Base-by-base conservation (phyloP, 1,284 basidiomycete genomes). In the Thecaphora thlaspeos region DNA sequence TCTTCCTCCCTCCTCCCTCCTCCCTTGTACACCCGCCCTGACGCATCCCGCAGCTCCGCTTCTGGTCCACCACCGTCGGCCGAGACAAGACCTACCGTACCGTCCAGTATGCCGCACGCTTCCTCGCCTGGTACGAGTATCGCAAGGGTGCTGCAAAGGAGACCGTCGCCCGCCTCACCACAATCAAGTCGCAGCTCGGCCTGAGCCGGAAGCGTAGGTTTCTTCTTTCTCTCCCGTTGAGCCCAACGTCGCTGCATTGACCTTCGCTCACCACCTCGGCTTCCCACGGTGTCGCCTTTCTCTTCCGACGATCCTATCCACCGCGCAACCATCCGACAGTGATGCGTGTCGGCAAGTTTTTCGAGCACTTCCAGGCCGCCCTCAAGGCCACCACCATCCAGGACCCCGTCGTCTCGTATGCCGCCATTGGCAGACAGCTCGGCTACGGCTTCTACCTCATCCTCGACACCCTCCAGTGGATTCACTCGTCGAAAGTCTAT, bases 311-410 rank as follows among this genome's bases (percentile, higher is more conserved):
- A 36, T 26, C 41, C n/a, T 46, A 23, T 51, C 12, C 22, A 18
- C 30, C 7, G 12, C 12, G 28, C 21, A 28, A 3, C 8, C 39
- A n/a, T n/a, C n/a, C 28, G 28, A 9, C 73, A 95, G 92, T 96
- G 46, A 83, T 97, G 83, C 85, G 94, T 19, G 82, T 97, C 48
- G 91, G 92, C 71, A 95, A 96, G 80, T 92, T 92, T 26, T 72
- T 95, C 61, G 94, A 98, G 78, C 91, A 96, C 80, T 83, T 95
- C 18, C 95, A 98, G 79, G 86, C 91, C 3, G 91, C 91, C 21
- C 81, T 96, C 51, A 88, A 87, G 61, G 87, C 88, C n/a, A 81
- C 86, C 18, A 78, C 83, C 4, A 74, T 83, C 11, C 82, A 83
- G 50, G 83, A 84, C 71, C 76, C 85, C 21, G 81, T 85, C n/a